Base-by-base conservation (phyloP, 139 green algal genomes). In the Limnomonas spitsbergensis region DNA sequence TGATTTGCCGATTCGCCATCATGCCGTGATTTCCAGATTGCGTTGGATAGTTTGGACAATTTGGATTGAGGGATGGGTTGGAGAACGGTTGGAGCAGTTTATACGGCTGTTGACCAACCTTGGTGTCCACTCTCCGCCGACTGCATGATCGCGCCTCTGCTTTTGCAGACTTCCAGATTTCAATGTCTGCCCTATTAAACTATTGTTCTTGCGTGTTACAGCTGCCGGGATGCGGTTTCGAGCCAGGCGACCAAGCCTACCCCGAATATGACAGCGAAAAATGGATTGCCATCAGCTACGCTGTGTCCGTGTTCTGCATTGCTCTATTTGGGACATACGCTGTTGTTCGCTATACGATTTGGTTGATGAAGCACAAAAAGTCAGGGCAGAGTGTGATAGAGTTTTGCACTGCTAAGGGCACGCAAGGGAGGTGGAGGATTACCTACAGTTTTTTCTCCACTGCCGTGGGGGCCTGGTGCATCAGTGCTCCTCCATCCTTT, bases 401-500 rank as follows among this genome's bases (percentile, higher is more conserved):
- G 26, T 93, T 93, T 61, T 81, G 89, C 38, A 93, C 89, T 0
- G 89, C 88, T 0, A 78, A 53, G 1, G 70, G 77, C 6, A 83
- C 82, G 34, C 75, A 85, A 75, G 71, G 56, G 3, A 73, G 66
- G 0, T 83, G 81, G 67, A 68, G 80, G 32, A 89, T 95, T 34
- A 88, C 52, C 6, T 95, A 87, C 87, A 86, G 75, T 4, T 95
- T 95, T 83, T 95, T 90, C 72, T 87, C 89, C 0, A 84, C 81
- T 7, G 85, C 87, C 6, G 82, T 94, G 6, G 92, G 92, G 14
- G 90, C 92, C 14, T 96, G 92, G 92, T 89, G 88, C 29, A 88
- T 96, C 35, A 79, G 66, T 85, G 91, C 80, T 76, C 88, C 53
- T 47, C 69, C 69, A 47, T 61, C 54, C 52, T 93, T 86, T 66